Evolutionary conservation across 306 rosid genomes (phyloP), one percentile per base, ranked within the genome.

Genomic region (Morella rubra): DNA sequence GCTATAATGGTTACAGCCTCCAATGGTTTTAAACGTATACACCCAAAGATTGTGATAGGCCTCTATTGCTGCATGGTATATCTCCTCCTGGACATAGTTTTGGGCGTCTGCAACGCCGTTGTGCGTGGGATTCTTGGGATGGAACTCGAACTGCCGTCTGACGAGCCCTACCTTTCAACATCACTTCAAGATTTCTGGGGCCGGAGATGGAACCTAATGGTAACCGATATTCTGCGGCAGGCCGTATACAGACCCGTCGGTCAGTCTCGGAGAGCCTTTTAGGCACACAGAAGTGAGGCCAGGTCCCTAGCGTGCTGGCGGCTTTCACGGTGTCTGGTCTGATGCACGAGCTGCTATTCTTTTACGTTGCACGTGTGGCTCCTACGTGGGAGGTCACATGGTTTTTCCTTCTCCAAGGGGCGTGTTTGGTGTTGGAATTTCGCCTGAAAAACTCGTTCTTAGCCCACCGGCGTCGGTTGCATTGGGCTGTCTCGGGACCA

Each of bases 171-270:
- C 77, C 61, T 84, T 1, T 64, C 84, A 0, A 80, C 82, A 0
- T 84, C 84, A 6, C 77, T 80, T 6, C 87, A 77, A 77, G 79
- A 84, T 19, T 84, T 84, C 32, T 84, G 80, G 87, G 82, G 84
- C 5, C 51, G 77, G 44, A 37, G 82, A 49, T 77, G 82, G 87
- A 84, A 84, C 73, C 75, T 69, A 49, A 40, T 69, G 61, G 79
- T 73, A 32, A 76, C 81, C 1, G 64, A 73, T 24, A 18, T 44
- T 44, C 59, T 84, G 66, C 84, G 80, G 5, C 65, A 46, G 52
- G 52, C 79, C 5, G n/a, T 80, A 22, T 62, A 68, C 61, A 22
- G 44, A 47, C 87, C 87, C 22, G 67, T 80, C 51, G 82, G 42
- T 51, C 67, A 0, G 77, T 60, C 4, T 6, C 24, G 54, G 68